A percentile compares a stretch with the other conserved stretches of the same genome.
Evolutionary conservation across 1,139 yeast species (phyloP).

Genomic region (Magnusiomyces starmeri): DNA sequence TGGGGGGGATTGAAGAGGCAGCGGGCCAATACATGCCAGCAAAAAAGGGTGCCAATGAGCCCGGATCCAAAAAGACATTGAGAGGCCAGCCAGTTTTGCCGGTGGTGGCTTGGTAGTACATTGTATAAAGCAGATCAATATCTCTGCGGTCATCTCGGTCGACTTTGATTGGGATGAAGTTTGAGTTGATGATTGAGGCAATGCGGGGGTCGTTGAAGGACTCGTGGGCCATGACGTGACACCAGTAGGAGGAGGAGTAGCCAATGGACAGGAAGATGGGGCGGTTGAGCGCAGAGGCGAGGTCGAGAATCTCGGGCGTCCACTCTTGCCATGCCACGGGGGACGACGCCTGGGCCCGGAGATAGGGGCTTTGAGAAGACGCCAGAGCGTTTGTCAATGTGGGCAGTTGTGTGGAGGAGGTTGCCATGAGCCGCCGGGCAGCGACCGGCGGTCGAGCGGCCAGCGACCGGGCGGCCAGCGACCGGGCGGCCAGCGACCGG

Average conservation of each 20-base stretch:
- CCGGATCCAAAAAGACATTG: conserved; percentile 35
- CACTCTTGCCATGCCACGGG: conserved; percentile 38
- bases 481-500: too few species aligned
- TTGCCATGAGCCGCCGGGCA: background rate
- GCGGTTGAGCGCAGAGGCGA: conserved; percentile 30
- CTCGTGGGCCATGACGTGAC: conserved; percentile 36
- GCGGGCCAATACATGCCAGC: conserved; percentile 39
- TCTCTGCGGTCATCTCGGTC: conserved; percentile 38
- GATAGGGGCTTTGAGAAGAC: conserved; percentile 15
- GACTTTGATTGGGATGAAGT: conserved; percentile 35
- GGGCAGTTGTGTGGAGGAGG: conserved; percentile 19
- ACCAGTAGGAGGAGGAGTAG: conserved; percentile 37
- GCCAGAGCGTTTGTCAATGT: background rate
- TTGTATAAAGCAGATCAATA: conserved; percentile 35
- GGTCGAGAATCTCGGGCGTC: conserved; percentile 29
- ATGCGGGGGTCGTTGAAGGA: conserved; percentile 29
- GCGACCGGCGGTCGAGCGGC: too few species aligned
- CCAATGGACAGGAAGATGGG: conserved; percentile 36
- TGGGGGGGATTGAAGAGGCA: conserved; percentile 21
- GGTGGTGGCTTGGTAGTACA: conserved; percentile 34
- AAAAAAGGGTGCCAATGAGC: conserved; percentile 32
- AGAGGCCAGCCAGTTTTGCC: conserved; percentile 41
- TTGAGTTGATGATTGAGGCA: conserved; percentile 30
- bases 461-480: too few species aligned
- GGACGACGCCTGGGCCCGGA: conserved; percentile 16